Conservation (phyloP, 192 early-diverging fungal species). For the Coemansia sp. region DNA sequence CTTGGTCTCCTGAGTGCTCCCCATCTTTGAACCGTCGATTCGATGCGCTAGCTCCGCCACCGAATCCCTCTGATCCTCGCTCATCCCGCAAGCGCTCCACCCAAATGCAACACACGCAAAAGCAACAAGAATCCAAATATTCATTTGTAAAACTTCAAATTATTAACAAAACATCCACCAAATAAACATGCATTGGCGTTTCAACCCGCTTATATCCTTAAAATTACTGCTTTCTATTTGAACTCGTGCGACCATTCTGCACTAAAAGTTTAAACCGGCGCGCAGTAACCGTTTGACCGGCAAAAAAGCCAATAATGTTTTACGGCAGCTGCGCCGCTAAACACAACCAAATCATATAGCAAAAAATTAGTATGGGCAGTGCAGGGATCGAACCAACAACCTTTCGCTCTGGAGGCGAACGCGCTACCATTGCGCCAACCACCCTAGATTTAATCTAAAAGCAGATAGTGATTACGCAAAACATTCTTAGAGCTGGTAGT, state of each 20-base stretch:
- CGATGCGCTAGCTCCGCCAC: conserved; percentile 14
- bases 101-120: not conserved
- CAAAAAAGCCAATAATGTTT: not conserved
- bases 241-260: conserved; percentile 11
- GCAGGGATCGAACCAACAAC: conserved; percentile 52
- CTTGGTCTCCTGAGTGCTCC: conserved; percentile 22
- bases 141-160: not conserved
- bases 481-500: too few relatives aligned
- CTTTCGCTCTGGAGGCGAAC: conserved; percentile 51
- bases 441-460: conserved; percentile 4
- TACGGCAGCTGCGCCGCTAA: not conserved
- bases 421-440: conserved; percentile 49
- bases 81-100: conserved; percentile 5
- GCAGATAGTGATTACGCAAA: too few relatives aligned
- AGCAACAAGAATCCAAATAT: not conserved
- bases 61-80: conserved; percentile 15
- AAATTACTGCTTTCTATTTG: not conserved
- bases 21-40: conserved; percentile 15
- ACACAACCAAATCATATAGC: not conserved
- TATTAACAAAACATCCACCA: not conserved
- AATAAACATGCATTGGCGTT: not conserved
- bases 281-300: conserved; percentile 1
- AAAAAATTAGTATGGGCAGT: conserved; percentile 16
- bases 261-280: not conserved
- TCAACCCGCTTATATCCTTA: not conserved